A percentile compares a stretch with the other conserved stretches of the same genome.
Conservation (phyloP, 305 asterid species). For the Rubia tinctorum region DNA sequence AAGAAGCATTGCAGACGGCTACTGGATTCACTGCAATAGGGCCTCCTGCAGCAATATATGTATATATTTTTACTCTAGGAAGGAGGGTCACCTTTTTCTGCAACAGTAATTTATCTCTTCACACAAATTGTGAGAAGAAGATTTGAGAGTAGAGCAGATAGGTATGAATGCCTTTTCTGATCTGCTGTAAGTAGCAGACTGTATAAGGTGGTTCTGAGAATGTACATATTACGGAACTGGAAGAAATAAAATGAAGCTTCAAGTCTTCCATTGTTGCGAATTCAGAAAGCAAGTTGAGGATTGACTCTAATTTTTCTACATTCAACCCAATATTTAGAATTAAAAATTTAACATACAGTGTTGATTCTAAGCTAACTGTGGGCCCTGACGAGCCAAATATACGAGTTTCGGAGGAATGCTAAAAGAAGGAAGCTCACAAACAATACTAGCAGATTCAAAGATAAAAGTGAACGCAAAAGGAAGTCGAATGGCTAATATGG, state of each 20-base stretch:
- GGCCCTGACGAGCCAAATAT: too few relatives aligned
- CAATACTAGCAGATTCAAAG: too few relatives aligned
- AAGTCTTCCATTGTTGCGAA: neutral
- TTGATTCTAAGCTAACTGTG: too few relatives aligned
- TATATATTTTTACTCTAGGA: neutral
- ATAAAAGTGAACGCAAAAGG: too few relatives aligned
- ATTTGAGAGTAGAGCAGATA: constrained; percentile 4
- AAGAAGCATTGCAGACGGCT: constrained; percentile 1
- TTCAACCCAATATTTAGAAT: too few relatives aligned
- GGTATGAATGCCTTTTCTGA: neutral
- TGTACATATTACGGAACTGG: constrained; percentile 12
- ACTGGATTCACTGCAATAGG: neutral
- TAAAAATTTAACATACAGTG: too few relatives aligned
- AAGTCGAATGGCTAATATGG: too few relatives aligned
- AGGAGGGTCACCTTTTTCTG: constrained; percentile 6
- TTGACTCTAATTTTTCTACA: too few relatives aligned
- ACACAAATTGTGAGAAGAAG: neutral
- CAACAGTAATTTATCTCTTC: neutral
- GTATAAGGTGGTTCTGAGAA: neutral
- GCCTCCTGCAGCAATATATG: neutral
- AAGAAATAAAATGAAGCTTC: constrained; percentile 4
- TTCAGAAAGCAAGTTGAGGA: neutral
- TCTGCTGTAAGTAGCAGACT: neutral
- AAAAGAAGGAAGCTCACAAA: too few relatives aligned
- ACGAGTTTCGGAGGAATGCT: too few relatives aligned